Evolutionary conservation across 768 basidiomycete genomes (phyloP).

Genomic region (Chlorophyllum brunneum): DNA sequence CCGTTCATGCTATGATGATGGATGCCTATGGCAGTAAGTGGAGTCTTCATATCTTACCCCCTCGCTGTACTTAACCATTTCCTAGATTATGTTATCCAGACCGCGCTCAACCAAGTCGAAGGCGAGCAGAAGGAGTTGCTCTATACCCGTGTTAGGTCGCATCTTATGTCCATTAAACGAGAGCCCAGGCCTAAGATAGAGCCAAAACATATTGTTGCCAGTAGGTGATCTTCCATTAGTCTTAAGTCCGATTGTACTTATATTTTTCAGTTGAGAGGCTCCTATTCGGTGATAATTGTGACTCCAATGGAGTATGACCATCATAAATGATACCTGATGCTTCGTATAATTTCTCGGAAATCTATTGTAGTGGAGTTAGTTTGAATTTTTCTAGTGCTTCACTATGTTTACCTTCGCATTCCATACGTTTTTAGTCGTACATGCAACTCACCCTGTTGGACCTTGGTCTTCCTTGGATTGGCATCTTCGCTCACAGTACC

Average conservation of each 20-base stretch:
- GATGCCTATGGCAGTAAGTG: slow-evolving; percentile 85
- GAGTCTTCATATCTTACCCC: background rate
- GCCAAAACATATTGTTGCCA: slow-evolving; percentile 74
- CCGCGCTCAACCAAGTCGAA: slow-evolving; percentile 65
- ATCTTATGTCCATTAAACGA: slow-evolving; percentile 62
- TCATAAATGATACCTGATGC: background rate
- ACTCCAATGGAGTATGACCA: background rate
- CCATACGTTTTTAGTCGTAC: background rate
- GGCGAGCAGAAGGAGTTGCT: slow-evolving; percentile 69
- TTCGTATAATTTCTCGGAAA: background rate
- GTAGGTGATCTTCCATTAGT: slow-evolving; percentile 38
- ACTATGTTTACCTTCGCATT: background rate
- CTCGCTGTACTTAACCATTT: background rate
- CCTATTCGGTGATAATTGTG: slow-evolving; percentile 2
- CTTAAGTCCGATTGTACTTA: background rate
- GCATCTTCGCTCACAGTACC: background rate
- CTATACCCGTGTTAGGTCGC: slow-evolving; percentile 57
- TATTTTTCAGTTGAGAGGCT: slow-evolving; percentile 5
- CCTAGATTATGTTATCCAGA: slow-evolving; percentile 83
- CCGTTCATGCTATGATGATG: slow-evolving; percentile 75
- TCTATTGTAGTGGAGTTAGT: background rate
- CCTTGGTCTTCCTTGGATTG: background rate
- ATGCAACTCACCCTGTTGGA: slow-evolving; percentile 1
- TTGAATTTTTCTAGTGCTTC: slow-evolving; percentile 1
- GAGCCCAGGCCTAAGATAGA: slow-evolving; percentile 66